phyloP scores from a whole-genome alignment of 176 grass and related monocot genomes.

The Leersia perrieri region DNA sequence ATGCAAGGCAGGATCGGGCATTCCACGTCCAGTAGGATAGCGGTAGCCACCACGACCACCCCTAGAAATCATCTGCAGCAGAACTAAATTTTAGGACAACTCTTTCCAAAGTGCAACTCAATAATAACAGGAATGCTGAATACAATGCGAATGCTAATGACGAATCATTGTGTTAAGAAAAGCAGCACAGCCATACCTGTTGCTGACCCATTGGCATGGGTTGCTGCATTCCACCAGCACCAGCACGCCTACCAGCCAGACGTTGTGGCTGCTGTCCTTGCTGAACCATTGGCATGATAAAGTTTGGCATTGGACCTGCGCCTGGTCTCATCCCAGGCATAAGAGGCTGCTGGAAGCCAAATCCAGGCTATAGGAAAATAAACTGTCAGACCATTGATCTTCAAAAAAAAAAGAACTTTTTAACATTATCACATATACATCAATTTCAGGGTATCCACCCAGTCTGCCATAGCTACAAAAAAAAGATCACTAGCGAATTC shows the following conservation, averaged over 20 bases:
- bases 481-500: too few relatives aligned
- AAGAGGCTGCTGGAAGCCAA: constrained; percentile 86
- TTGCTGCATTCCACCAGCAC: constrained; percentile 55
- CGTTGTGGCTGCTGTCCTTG: constrained; percentile 79
- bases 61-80: constrained; percentile 66
- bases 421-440: background rate
- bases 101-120: background rate
- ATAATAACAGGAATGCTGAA: background rate
- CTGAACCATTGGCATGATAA: constrained; percentile 83
- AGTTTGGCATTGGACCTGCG: constrained; percentile 52
- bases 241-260: constrained; percentile 54
- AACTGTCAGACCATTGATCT: background rate
- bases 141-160: background rate
- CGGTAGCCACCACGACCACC: constrained; percentile 62
- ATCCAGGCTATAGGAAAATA: constrained; percentile 64
- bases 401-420: constrained; percentile 10
- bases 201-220: constrained; percentile 55
- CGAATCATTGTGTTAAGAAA: background rate
- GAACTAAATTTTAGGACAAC: background rate
- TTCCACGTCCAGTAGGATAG: constrained; percentile 47
- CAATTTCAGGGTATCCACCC: background rate
- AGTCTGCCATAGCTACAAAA: background rate
- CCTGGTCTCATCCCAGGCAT: constrained; percentile 88
- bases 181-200: constrained; percentile 39
- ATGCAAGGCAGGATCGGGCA: constrained; percentile 55